Conservation (phyloP, 139 green algal genomes). For the Chlamydomonas sphaeroides region DNA sequence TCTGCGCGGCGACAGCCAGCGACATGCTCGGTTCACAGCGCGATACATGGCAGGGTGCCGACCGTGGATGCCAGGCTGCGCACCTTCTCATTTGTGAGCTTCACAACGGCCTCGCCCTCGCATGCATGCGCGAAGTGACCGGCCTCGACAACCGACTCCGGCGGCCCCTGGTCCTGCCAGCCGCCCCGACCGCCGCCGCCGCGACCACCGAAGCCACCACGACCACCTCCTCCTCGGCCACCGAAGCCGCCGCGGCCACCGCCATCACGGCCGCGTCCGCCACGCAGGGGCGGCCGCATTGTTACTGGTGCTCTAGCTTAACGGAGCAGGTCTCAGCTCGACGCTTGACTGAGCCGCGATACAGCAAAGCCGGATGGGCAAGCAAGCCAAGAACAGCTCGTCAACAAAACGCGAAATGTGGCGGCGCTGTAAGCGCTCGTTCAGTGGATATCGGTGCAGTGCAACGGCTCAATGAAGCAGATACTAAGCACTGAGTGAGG, state of each 20-base stretch:
- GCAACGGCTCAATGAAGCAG: too few relatives aligned
- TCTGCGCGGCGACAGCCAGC: constrained; percentile 73
- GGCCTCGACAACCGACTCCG: constrained; percentile 85
- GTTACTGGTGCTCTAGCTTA: too few relatives aligned
- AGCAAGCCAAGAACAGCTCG: too few relatives aligned
- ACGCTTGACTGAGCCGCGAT: too few relatives aligned
- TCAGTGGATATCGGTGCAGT: too few relatives aligned
- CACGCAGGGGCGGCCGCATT: constrained; percentile 50
- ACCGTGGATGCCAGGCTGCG: too few relatives aligned
- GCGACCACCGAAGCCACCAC: constrained; percentile 39
- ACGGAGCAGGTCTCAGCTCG: too few relatives aligned
- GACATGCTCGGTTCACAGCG: not conserved
- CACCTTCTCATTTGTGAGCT: constrained; percentile 97
- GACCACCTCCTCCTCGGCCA: constrained; percentile 13
- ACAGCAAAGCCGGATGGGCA: too few relatives aligned
- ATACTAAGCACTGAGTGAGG: too few relatives aligned
- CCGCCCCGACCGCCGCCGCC: constrained; percentile 35
- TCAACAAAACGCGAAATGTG: too few relatives aligned
- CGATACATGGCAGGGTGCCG: too few relatives aligned
- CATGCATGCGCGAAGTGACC: constrained; percentile 94
- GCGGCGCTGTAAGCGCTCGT: too few relatives aligned
- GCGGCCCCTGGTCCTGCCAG: constrained; percentile 57
- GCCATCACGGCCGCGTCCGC: constrained; percentile 41
- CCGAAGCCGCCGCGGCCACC: constrained; percentile 36
- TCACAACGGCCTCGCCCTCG: constrained; percentile 97